Conservation (phyloP, 768 basidiomycete species). For the Crucibulum laeve region DNA sequence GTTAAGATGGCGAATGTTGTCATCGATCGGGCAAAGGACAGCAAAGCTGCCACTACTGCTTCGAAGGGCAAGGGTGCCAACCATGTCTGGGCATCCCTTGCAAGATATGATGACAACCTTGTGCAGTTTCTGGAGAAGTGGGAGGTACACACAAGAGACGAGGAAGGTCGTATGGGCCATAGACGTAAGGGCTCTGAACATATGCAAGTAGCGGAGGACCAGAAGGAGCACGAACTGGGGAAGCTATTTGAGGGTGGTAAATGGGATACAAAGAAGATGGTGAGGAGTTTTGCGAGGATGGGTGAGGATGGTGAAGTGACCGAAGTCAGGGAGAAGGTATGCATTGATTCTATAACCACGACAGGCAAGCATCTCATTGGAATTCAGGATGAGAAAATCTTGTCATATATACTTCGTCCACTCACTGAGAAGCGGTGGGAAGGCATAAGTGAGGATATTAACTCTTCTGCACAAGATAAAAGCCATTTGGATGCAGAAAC, state of each 20-base stretch:
- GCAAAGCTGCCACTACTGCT: constrained; percentile 4
- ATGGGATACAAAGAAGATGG: constrained; percentile 81
- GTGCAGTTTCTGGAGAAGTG: constrained; percentile 58
- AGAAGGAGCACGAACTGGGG: constrained; percentile 29
- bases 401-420: constrained; percentile 42
- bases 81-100: constrained; percentile 67
- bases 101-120: constrained; percentile 75
- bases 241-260: constrained; percentile 45
- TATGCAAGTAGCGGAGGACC: constrained; percentile 10
- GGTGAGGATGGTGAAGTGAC: constrained; percentile 30
- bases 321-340: constrained; percentile 29
- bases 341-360: constrained; percentile 2
- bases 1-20: constrained; percentile 54
- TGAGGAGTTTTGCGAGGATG: constrained; percentile 67
- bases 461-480: too few species aligned
- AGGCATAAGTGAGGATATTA: too few species aligned
- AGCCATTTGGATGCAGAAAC: constrained; percentile 10
- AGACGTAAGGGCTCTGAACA: constrained; percentile 26
- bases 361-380: constrained; percentile 1
- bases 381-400: constrained; percentile 34
- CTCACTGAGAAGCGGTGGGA: constrained; percentile 41
- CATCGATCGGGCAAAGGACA: constrained; percentile 39
- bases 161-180: constrained; percentile 26
- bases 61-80: constrained; percentile 18
- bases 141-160: constrained; percentile 51